Evolutionary conservation across 192 early-diverging fungal genomes (phyloP), one percentile per base, ranked within the genome.

Genomic region (Backusella liffmaniae): DNA sequence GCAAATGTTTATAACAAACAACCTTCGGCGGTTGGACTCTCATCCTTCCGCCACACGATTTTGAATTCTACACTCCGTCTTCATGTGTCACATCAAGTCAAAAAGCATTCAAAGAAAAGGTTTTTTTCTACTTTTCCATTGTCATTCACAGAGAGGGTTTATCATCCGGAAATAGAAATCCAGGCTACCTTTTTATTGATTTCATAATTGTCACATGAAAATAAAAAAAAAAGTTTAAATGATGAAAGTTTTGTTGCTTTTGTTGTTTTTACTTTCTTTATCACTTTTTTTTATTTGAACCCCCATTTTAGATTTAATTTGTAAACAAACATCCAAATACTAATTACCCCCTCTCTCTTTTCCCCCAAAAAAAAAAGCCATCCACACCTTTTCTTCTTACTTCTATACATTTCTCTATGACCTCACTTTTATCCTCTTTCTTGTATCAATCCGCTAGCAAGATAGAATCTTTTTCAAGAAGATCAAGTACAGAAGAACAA

Each of bases 391-490:
- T 62, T 62, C 53, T 12, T 26, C 23, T 59, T 59, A 3, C 2
- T 23, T 59, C 18, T n/a, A 49, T 49, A 44, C 13, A 44, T 49
- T 23, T 59, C 53, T 62, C 12, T 2, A 73, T 73, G 72, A 73
- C 51, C 26, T 73, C 72, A 34, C 39, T 73, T 41, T 34, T 73
- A 41, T 44, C 72, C 26, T 73, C 72, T 15, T 35, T 73, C n/a
- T 30, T 73, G 9, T 36, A 73, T 36, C 41, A 44, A 37, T 73
- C 72, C 30, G 72, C 72, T 9, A 73, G 26, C 30, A 73, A 62
- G 37, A 32, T 73, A 29, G 72, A 73, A 21, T 34, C 69, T 6
- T 62, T 72, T 46, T 67, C 68, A 70, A 42, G 49, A 39, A 42
- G 34, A 62, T 29, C 56, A 56, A 62, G 23, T 30, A 13, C 51